Percentiles rank a stretch among this genome's conserved stretches.
Conservation (phyloP, 805 yeast genomes). For the Peterozyma toletana region DNA sequence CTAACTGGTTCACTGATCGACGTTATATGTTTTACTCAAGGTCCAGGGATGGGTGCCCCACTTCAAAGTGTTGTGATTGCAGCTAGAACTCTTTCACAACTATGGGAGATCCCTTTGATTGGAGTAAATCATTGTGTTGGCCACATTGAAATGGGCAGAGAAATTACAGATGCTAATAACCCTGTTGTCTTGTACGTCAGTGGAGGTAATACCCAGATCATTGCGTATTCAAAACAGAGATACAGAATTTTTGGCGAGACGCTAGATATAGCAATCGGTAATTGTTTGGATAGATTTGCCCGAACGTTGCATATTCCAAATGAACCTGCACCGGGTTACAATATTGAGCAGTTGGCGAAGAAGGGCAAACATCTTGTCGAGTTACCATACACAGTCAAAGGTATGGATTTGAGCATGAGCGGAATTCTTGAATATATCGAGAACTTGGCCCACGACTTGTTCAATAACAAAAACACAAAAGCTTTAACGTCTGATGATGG, state of each 20-base stretch:
- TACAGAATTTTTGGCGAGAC: slow-evolving; percentile 99
- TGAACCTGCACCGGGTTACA: slow-evolving; percentile 95
- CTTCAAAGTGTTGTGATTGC: slow-evolving; percentile 87
- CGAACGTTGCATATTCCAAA: slow-evolving; percentile 83
- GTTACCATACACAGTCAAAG: slow-evolving; percentile 94
- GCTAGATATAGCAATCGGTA: slow-evolving; percentile 94
- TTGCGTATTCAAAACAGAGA: slow-evolving; percentile 89
- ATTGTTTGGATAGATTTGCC: slow-evolving; percentile 94
- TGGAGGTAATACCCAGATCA: slow-evolving; percentile 98
- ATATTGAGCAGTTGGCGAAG: slow-evolving; percentile 90
- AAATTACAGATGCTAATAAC: slow-evolving; percentile 94
- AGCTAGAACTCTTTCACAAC: slow-evolving; percentile 74
- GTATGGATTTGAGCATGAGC: slow-evolving; percentile 97
- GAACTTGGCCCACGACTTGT: slow-evolving; percentile 65
- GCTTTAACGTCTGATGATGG: slow-evolving; percentile 33
- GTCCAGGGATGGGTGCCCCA: slow-evolving; percentile 99
- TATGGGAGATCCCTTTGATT: slow-evolving; percentile 80
- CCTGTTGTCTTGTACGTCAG: slow-evolving; percentile 96
- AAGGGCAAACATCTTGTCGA: slow-evolving; percentile 56
- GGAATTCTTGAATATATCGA: slow-evolving; percentile 89
- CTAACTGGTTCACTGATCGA: slow-evolving; percentile 47
- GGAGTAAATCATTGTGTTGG: slow-evolving; percentile 98
- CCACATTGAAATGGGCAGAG: slow-evolving; percentile 98
- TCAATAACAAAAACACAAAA: slow-evolving; percentile 36
- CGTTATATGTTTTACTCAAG: slow-evolving; percentile 90